Evolutionary conservation across 768 basidiomycete genomes (phyloP).

Genomic region (Serendipita sp.): DNA sequence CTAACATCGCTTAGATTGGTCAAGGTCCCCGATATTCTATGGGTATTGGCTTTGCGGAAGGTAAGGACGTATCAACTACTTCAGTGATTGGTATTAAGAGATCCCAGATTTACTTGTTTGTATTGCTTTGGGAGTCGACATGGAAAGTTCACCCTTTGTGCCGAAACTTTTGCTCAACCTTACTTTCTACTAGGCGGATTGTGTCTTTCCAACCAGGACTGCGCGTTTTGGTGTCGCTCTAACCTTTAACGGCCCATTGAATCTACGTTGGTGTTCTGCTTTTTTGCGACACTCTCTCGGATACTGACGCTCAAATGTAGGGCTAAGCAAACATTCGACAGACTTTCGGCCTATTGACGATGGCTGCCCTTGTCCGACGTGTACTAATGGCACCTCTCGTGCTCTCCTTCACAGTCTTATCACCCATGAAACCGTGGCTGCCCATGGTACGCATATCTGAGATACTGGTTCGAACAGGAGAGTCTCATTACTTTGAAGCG

Average conservation of each 20-base stretch:
- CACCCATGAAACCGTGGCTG: constrained; percentile 70
- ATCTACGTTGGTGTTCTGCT: constrained; percentile 40
- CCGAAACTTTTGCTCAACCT: not conserved
- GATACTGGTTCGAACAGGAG: constrained; percentile 4
- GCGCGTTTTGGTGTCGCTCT: constrained; percentile 83
- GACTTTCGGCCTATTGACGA: constrained; percentile 61
- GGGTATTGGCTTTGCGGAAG: constrained; percentile 88
- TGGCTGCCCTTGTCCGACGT: constrained; percentile 76
- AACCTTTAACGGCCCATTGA: constrained; percentile 65
- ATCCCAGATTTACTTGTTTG: constrained; percentile 67
- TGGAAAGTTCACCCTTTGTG: constrained; percentile 33
- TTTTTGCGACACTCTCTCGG: not conserved
- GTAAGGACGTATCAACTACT: constrained; percentile 20
- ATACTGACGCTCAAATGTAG: constrained; percentile 20
- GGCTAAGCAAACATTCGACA: constrained; percentile 48
- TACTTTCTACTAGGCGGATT: constrained; percentile 48
- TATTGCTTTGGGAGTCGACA: constrained; percentile 81
- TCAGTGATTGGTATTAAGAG: not conserved
- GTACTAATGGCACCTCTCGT: constrained; percentile 44
- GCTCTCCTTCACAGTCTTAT: constrained; percentile 61
- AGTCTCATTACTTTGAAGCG: constrained; percentile 26
- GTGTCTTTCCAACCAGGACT: constrained; percentile 84
- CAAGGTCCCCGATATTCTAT: constrained; percentile 79
- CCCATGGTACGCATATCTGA: constrained; percentile 42
- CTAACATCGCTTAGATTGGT: constrained; percentile 3